A percentile compares a stretch with the other conserved stretches of the same genome.
phyloP scores from a whole-genome alignment of 202 grass and related monocot genomes.

The Panicum hallii region DNA sequence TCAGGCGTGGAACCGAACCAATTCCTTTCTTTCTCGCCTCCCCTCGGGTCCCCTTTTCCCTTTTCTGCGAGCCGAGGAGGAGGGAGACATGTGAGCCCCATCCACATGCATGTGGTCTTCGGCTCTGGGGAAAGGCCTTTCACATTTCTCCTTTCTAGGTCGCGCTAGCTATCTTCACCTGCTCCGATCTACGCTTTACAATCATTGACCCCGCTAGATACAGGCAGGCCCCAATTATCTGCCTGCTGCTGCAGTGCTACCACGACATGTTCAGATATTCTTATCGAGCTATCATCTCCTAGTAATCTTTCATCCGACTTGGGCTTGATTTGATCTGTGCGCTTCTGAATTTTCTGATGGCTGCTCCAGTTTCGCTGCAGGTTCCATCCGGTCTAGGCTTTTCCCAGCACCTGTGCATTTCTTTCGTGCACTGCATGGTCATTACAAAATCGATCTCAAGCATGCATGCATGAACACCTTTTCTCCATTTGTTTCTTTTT shows the following conservation, averaged over 20 bases:
- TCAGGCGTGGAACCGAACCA: slow-evolving; percentile 11
- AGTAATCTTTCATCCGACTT: slow-evolving; percentile 3
- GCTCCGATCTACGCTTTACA: slow-evolving; percentile 50
- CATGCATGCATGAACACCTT: neutral
- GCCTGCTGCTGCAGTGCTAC: neutral
- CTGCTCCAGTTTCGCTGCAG: neutral
- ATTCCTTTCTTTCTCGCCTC: neutral
- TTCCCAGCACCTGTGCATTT: slow-evolving; percentile 29
- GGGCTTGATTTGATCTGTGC: neutral
- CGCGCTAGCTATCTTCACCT: slow-evolving; percentile 48
- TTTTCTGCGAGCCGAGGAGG: slow-evolving; percentile 3
- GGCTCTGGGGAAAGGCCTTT: slow-evolving; percentile 44
- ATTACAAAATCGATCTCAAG: slow-evolving; percentile 10
- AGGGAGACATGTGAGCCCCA: slow-evolving; percentile 50
- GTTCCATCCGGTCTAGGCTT: slow-evolving; percentile 44
- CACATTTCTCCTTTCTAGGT: slow-evolving; percentile 52
- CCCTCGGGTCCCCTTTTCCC: neutral
- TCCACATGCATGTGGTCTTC: slow-evolving; percentile 55
- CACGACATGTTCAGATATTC: neutral
- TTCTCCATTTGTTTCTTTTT: neutral
- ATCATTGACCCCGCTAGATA: slow-evolving; percentile 44
- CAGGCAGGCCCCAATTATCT: neutral
- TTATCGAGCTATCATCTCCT: neutral
- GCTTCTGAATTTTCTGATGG: neutral
- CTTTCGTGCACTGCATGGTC: neutral